These are phyloP conservation scores for Tirmania nivea DNA, from an alignment of 495 filamentous ascomycete genomes.

Conservation along the genomic window DNA sequence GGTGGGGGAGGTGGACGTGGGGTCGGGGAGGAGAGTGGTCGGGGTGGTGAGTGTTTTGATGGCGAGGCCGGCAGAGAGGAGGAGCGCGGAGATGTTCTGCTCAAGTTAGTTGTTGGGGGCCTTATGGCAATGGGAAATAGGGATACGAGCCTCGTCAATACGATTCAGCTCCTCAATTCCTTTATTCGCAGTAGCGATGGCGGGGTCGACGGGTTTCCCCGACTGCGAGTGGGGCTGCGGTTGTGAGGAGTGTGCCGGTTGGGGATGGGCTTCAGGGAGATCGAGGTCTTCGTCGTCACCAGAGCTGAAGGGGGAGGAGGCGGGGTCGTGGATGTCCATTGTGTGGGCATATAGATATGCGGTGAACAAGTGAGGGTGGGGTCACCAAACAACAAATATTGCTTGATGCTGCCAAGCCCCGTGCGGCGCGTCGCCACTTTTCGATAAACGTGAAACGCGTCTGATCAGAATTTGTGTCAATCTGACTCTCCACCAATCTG, in stretches of 20 bases:
- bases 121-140: not conserved
- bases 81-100: slow-evolving; percentile 15
- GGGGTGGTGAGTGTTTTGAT: slow-evolving; percentile 9
- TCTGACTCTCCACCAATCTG: no score
- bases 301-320: no score
- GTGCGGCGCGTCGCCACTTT: no score
- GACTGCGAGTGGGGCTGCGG: slow-evolving; percentile 1
- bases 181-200: not conserved
- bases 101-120: not conserved
- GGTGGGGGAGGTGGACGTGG: slow-evolving; percentile 4
- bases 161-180: slow-evolving; percentile 10
- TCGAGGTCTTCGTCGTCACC: no score
- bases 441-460: no score
- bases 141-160: slow-evolving; percentile 10
- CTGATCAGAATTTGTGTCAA: no score
- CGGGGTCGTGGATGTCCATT: no score
- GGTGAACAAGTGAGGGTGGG: no score
- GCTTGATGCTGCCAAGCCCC: no score
- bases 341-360: no score
- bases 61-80: slow-evolving; percentile 10
- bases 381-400: no score
- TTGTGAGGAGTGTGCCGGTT: not conserved
- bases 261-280: no score
- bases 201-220: not conserved
- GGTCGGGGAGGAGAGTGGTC: not conserved